Evolutionary conservation across 805 yeast genomes (phyloP).

Genomic region (Yamadazyma nakazawae): DNA sequence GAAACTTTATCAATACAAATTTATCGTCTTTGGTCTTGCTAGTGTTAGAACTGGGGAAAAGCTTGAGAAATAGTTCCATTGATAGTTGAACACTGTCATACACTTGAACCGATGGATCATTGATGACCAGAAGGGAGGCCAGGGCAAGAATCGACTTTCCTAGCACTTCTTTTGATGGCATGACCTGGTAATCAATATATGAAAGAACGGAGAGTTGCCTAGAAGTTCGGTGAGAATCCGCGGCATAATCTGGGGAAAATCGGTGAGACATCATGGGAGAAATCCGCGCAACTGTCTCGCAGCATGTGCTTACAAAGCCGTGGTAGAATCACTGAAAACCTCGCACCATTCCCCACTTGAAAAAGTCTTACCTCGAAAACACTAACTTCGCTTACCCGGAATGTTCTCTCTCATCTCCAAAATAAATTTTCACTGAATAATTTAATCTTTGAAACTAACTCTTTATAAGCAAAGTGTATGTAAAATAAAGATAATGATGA

Average conservation of each 20-base stretch:
- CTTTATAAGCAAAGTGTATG: slow-evolving; percentile 4
- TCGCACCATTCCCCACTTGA: not conserved
- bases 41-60: slow-evolving; percentile 24
- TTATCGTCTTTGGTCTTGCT: slow-evolving; percentile 5
- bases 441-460: not conserved
- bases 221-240: not conserved
- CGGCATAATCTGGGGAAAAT: not conserved
- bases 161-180: slow-evolving; percentile 2
- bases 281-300: too few relatives aligned
- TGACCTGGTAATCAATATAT: not conserved
- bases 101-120: slow-evolving; percentile 24
- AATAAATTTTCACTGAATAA: not conserved
- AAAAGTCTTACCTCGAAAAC: too few relatives aligned
- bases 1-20: slow-evolving; percentile 33
- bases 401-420: slow-evolving; percentile 3
- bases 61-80: slow-evolving; percentile 28
- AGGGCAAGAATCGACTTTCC: slow-evolving; percentile 14
- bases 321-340: not conserved
- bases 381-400: not conserved
- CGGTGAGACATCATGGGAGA: not conserved
- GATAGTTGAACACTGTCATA: slow-evolving; percentile 32
- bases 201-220: not conserved
- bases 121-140: slow-evolving; percentile 30
- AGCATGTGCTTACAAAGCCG: too few relatives aligned
- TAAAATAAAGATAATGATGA: slow-evolving; percentile 21